These are phyloP conservation scores for Solanum arcanum DNA, from an alignment of 257 asterid species.

Conservation along the genomic window DNA sequence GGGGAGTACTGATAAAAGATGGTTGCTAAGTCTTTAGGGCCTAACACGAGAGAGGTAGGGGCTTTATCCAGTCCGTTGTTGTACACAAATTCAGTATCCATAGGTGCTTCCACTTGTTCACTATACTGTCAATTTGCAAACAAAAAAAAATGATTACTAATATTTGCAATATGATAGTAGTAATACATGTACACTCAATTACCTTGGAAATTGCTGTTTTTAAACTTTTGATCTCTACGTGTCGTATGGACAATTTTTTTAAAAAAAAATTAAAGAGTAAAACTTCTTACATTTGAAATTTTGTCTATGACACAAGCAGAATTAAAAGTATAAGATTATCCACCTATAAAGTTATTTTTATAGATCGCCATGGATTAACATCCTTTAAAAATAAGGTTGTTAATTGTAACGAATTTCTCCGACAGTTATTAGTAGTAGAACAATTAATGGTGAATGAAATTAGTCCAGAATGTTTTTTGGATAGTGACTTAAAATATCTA, in stretches of 20 bases:
- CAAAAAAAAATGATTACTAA: neutral
- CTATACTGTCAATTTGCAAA: neutral
- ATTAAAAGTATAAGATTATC: neutral
- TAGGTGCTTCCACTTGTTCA: constrained; percentile 3
- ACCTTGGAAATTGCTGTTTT: neutral
- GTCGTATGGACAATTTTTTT: neutral
- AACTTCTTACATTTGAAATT: neutral
- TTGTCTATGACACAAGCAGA: neutral
- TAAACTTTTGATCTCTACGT: neutral
- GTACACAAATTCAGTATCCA: constrained; percentile 12
- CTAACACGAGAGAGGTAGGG: constrained; percentile 19
- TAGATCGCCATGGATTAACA: neutral
- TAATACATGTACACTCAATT: neutral
- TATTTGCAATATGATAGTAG: neutral
- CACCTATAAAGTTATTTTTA: neutral
- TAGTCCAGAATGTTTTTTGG: too few relatives aligned
- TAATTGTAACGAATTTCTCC: too few relatives aligned
- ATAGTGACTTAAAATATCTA: too few relatives aligned
- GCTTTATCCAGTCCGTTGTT: constrained; percentile 9
- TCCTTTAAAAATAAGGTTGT: too few relatives aligned
- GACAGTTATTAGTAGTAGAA: too few relatives aligned
- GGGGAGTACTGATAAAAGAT: constrained; percentile 27
- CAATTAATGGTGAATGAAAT: too few relatives aligned
- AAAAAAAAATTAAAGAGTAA: neutral
- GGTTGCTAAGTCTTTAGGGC: constrained; percentile 22